phyloP scores from a whole-genome alignment of 805 yeast genomes.

The Candida silvicultrix region DNA sequence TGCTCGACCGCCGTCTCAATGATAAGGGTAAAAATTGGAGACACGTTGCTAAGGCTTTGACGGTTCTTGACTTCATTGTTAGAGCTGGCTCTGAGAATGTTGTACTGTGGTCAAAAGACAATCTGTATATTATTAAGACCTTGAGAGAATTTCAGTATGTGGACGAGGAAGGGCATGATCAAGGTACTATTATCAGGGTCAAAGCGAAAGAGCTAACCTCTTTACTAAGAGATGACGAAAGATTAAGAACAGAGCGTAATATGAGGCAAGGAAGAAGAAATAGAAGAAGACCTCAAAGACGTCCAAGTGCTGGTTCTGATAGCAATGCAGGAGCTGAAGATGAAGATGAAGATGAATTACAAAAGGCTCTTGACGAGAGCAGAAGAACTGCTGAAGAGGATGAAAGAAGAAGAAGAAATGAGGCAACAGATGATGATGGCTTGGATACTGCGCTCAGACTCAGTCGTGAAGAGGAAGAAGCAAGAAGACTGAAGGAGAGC shows the following conservation, averaged over 20 bases:
- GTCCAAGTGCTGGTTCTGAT: not conserved
- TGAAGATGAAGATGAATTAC: slow-evolving; percentile 73
- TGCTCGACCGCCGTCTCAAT: slow-evolving; percentile 84
- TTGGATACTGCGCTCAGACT: slow-evolving; percentile 63
- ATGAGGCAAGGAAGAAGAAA: slow-evolving; percentile 29
- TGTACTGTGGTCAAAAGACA: slow-evolving; percentile 88
- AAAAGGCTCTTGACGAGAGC: slow-evolving; percentile 75
- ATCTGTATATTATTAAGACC: slow-evolving; percentile 81
- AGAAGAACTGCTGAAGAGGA: slow-evolving; percentile 81
- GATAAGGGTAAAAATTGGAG: slow-evolving; percentile 98
- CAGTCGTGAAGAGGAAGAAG: slow-evolving; percentile 72
- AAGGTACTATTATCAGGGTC: slow-evolving; percentile 81
- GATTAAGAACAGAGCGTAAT: slow-evolving; percentile 65
- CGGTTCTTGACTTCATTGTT: slow-evolving; percentile 83
- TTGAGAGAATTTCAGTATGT: slow-evolving; percentile 80
- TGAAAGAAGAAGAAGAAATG: slow-evolving; percentile 49
- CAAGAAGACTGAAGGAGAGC: slow-evolving; percentile 40
- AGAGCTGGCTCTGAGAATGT: slow-evolving; percentile 84
- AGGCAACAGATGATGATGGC: slow-evolving; percentile 36
- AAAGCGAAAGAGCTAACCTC: slow-evolving; percentile 85
- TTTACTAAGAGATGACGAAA: slow-evolving; percentile 75
- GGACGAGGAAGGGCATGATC: slow-evolving; percentile 76
- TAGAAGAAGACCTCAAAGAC: slow-evolving; percentile 27
- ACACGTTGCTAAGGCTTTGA: slow-evolving; percentile 86
- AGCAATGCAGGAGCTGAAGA: slow-evolving; percentile 34